Conservation (phyloP, 345 rosid genomes). For the Eucalyptus paniculata region DNA sequence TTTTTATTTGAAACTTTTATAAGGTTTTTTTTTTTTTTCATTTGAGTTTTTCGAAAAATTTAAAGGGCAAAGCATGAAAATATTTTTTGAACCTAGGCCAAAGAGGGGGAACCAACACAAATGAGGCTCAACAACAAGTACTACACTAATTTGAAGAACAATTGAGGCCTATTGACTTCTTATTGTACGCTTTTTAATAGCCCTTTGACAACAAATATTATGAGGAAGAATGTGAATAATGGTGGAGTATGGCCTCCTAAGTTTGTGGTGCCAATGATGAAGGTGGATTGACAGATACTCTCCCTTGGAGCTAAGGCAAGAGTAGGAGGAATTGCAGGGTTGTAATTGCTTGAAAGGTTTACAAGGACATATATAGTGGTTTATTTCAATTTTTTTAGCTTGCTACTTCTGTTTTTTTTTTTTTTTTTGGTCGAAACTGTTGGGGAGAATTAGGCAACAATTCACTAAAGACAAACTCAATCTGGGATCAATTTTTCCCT, state of each 20-base stretch:
- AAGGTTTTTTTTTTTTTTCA: neutral
- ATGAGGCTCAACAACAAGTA: neutral
- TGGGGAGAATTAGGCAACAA: too few species aligned
- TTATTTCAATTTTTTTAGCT: too few species aligned
- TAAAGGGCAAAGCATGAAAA: neutral
- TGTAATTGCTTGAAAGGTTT: neutral
- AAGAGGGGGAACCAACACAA: neutral
- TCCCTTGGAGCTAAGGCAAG: constrained; percentile 3
- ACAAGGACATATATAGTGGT: too few species aligned
- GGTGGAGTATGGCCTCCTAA: neutral
- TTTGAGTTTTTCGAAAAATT: neutral
- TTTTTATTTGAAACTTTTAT: neutral
- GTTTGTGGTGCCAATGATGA: constrained; percentile 4
- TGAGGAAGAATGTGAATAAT: neutral
- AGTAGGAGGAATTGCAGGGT: neutral
- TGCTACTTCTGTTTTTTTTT: too few species aligned
- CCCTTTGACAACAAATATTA: neutral
- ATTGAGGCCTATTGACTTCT: neutral
- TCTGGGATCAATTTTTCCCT: too few species aligned
- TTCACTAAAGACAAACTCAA: too few species aligned
- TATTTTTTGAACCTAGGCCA: neutral
- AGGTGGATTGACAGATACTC: constrained; percentile 7
- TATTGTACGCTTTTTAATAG: neutral
- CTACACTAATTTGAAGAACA: neutral
- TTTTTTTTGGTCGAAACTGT: too few species aligned